phyloP scores from a whole-genome alignment of 495 filamentous ascomycete genomes.

The Xylaria cubensis region DNA sequence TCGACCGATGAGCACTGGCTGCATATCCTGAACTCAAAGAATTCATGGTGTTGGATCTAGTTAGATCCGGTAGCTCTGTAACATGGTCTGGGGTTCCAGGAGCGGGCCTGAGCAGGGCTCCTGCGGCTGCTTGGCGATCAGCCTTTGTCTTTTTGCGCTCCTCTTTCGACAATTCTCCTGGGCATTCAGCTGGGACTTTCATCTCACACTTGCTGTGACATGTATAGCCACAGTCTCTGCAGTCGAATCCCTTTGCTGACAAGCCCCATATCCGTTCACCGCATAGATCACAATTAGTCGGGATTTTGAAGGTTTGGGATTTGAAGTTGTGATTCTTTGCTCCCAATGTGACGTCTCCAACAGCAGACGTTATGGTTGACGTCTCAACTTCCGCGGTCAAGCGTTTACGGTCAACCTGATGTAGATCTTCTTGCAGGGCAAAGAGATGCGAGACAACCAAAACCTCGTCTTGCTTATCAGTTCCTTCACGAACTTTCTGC shows the following conservation, averaged over 20 bases:
- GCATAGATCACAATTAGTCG: slow-evolving; percentile 96
- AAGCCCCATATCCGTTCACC: slow-evolving; percentile 96
- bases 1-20: slow-evolving; percentile 75
- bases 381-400: slow-evolving; percentile 91
- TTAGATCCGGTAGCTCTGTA: slow-evolving; percentile 64
- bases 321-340: slow-evolving; percentile 96
- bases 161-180: slow-evolving; percentile 91
- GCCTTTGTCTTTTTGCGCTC: slow-evolving; percentile 90
- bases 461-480: slow-evolving; percentile 84
- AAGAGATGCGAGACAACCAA: slow-evolving; percentile 79
- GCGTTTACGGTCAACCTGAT: slow-evolving; percentile 84
- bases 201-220: slow-evolving; percentile 99
- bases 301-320: slow-evolving; percentile 96
- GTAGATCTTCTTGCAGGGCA: slow-evolving; percentile 78
- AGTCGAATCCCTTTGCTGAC: slow-evolving; percentile 94
- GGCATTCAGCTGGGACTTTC: slow-evolving; percentile 96
- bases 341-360: slow-evolving; percentile 89
- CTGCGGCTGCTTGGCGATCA: slow-evolving; percentile 80
- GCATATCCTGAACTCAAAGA: slow-evolving; percentile 90
- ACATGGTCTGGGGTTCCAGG: slow-evolving; percentile 47
- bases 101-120: slow-evolving; percentile 56
- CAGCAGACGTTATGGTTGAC: slow-evolving; percentile 80
- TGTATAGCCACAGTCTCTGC: slow-evolving; percentile 93
- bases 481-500: slow-evolving; percentile 77
- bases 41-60: slow-evolving; percentile 88